Conservation (phyloP, 2,329 filamentous ascomycete genomes). For the Fusarium vanettenii region DNA sequence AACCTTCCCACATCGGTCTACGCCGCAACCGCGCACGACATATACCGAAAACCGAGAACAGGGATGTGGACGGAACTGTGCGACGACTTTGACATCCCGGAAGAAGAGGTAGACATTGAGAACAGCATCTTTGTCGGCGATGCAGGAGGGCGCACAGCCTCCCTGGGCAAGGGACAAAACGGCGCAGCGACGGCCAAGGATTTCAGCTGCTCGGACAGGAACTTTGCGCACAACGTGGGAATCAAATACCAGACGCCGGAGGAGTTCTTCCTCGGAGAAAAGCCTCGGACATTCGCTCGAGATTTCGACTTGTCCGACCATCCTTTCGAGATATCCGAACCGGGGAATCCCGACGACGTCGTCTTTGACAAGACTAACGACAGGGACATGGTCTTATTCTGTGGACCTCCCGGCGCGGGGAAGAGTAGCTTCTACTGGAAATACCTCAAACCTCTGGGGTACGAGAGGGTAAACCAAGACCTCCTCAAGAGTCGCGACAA, state of each 20-base stretch:
- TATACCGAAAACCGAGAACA: slow-evolving; percentile 84
- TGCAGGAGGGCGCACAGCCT: slow-evolving; percentile 72
- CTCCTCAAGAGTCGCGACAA: slow-evolving; percentile 78
- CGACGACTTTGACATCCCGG: slow-evolving; percentile 69
- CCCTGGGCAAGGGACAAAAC: slow-evolving; percentile 35
- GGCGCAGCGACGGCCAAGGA: slow-evolving; percentile 58
- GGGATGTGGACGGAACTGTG: slow-evolving; percentile 85
- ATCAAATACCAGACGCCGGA: slow-evolving; percentile 88
- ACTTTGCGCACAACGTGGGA: slow-evolving; percentile 87
- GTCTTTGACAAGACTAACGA: slow-evolving; percentile 71
- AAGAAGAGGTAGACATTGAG: slow-evolving; percentile 72
- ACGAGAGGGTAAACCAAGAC: slow-evolving; percentile 91
- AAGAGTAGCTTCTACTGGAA: slow-evolving; percentile 93
- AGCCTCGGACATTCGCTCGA: slow-evolving; percentile 72
- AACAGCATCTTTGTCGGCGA: slow-evolving; percentile 91
- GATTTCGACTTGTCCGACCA: slow-evolving; percentile 77
- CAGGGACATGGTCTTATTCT: slow-evolving; percentile 84
- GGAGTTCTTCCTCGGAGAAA: slow-evolving; percentile 84
- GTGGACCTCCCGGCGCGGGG: slow-evolving; percentile 88
- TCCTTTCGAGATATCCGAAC: slow-evolving; percentile 44
- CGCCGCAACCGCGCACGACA: slow-evolving; percentile 85
- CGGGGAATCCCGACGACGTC: slow-evolving; percentile 44
- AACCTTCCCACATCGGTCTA: slow-evolving; percentile 84
- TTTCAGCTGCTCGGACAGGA: slow-evolving; percentile 76
- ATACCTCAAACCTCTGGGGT: slow-evolving; percentile 80